Percentiles rank a stretch among this genome's conserved stretches.
These are phyloP conservation scores for Panaeolus cyanescens DNA, from an alignment of 768 basidiomycete species.

Conservation along the genomic window DNA sequence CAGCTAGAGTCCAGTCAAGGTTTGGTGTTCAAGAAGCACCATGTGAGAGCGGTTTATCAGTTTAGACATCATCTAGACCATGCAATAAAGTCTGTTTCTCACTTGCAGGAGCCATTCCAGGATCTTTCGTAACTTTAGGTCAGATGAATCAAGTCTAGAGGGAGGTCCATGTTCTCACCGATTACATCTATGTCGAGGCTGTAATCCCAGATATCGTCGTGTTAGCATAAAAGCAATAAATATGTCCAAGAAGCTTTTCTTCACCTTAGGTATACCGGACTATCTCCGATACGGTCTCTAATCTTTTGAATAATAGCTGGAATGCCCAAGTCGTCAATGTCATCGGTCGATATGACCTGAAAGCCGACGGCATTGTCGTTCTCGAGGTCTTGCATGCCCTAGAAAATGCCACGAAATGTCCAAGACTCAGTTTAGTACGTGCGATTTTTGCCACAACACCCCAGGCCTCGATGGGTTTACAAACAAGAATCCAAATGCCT, in stretches of 20 bases:
- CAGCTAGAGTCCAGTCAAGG: constrained; percentile 45
- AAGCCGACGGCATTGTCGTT: constrained; percentile 78
- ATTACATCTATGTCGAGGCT: constrained; percentile 85
- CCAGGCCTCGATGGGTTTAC: constrained; percentile 15
- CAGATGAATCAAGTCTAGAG: neutral
- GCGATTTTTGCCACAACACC: neutral
- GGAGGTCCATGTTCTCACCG: constrained; percentile 37
- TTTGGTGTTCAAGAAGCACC: neutral
- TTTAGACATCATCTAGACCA: neutral
- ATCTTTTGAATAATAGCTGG: constrained; percentile 71
- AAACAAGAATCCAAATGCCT: neutral
- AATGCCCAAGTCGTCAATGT: constrained; percentile 81
- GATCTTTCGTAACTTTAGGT: constrained; percentile 43
- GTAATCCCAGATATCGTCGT: constrained; percentile 2
- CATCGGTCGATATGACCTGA: constrained; percentile 75
- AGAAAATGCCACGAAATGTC: constrained; percentile 4
- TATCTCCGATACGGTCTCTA: constrained; percentile 67
- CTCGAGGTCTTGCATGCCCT: constrained; percentile 65
- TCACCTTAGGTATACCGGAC: constrained; percentile 77
- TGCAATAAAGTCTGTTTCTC: constrained; percentile 24
- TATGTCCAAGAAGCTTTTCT: constrained; percentile 20
- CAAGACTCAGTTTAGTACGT: neutral
- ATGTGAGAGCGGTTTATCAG: neutral
- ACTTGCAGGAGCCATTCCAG: constrained; percentile 80
- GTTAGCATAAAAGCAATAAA: neutral